Evolutionary conservation across 1,139 yeast species (phyloP), one percentile per base, ranked within the genome.

Genomic region (Geotrichum cucujoidarum): DNA sequence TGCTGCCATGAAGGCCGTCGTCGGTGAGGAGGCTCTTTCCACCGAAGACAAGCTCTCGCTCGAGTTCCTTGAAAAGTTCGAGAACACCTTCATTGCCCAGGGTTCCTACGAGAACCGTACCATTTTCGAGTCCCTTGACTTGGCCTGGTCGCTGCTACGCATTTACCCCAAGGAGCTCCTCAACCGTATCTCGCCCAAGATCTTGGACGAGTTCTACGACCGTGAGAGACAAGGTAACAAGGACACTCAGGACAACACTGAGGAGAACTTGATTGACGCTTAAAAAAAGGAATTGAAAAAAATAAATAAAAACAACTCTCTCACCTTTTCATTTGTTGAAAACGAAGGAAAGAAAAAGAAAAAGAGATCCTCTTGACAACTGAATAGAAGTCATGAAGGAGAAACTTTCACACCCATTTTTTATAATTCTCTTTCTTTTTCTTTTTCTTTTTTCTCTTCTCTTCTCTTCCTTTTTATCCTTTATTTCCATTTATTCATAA

Each of bases 1-100:
- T 29, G 98, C 98, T 45, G 97, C 98, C 60, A 92, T 92, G 99
- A 92, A 92, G 75, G 96, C 98, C n/a, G 99, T 92, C 58, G 99
- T 92, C 61, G 99, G 99, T 80, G 99, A 92, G 72, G 99, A 92
- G 72, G 98, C 99, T 35, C 77, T 92, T 64, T 89, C 97, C 32
- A 87, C 88, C 58, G 99, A 92, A 72, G 99, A 92, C 73, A 94
- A 92, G 73, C 78, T 92, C 58, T 92, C 98, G 1, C 78, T 92
- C 64, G 99, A 92, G 74, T 92, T 92, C 69, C 81, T 92, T 73
- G 98, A 94, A 68, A 92, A 92, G 74, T 92, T 92, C 63, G 99
- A 92, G 72, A 88, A 86, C 77, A 84, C 92, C 49, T 94, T 94
- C 65, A 88, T 92, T 62, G 67, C 89, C 47, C 99, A 92, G 74